Evolutionary conservation across 1,284 basidiomycete species (phyloP).

Genomic region (Trichosporon sp.): DNA sequence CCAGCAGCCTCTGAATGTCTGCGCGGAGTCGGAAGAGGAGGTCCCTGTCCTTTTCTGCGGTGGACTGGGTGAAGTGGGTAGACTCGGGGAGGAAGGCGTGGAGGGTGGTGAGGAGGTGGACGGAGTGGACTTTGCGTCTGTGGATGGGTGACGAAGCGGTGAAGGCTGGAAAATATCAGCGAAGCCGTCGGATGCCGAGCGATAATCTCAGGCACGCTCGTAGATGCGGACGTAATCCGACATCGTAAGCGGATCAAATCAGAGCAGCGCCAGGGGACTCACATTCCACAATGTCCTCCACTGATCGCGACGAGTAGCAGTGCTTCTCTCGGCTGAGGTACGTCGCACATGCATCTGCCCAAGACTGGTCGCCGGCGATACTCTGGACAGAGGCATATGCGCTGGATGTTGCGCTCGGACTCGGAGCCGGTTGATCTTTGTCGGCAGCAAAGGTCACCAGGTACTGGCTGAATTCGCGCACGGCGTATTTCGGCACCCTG

Average conservation of each 20-base stretch:
- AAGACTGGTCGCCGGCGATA: neutral
- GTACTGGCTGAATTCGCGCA: neutral
- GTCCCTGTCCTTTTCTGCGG: slow-evolving; percentile 41
- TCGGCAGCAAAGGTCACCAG: neutral
- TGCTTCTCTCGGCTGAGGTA: neutral
- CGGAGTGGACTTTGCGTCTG: neutral
- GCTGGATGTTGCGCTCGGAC: neutral
- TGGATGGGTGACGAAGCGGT: neutral
- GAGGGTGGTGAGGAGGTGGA: slow-evolving; percentile 28
- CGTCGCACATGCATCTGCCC: neutral
- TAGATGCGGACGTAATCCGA: neutral
- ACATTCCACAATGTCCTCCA: neutral
- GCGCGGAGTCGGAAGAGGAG: slow-evolving; percentile 39
- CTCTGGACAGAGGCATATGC: neutral
- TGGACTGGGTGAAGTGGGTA: slow-evolving; percentile 28
- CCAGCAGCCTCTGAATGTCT: slow-evolving; percentile 41
- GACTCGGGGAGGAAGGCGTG: slow-evolving; percentile 34
- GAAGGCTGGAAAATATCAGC: neutral
- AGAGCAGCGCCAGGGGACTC: neutral
- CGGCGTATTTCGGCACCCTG: slow-evolving; percentile 1
- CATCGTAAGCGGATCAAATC: neutral
- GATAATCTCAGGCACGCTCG: neutral
- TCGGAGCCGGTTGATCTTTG: neutral
- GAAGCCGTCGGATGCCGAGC: neutral
- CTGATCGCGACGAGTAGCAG: neutral